These are phyloP conservation scores for Vanrija sp. DNA, from an alignment of 1,284 basidiomycete species.

Conservation along the genomic window DNA sequence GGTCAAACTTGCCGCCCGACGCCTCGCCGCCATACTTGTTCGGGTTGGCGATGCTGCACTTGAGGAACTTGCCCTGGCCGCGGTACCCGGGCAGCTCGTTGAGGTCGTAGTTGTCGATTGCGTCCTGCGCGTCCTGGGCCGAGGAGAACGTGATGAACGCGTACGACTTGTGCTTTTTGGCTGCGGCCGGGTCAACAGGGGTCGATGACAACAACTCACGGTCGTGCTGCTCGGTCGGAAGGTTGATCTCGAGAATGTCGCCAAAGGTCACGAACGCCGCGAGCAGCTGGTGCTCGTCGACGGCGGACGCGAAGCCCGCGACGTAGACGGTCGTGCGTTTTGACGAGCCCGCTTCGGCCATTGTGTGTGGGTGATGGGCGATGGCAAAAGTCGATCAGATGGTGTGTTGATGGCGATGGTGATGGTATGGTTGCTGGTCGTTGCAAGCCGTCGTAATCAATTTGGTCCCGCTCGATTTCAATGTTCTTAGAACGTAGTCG, in stretches of 20 bases:
- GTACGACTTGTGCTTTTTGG: slow-evolving; percentile 42
- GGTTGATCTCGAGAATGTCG: slow-evolving; percentile 47
- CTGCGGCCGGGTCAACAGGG: slow-evolving; percentile 7
- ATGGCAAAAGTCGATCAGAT: not conserved
- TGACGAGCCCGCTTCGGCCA: slow-evolving; percentile 4
- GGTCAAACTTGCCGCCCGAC: slow-evolving; percentile 31
- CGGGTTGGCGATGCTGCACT: slow-evolving; percentile 45
- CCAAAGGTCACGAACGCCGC: slow-evolving; percentile 49
- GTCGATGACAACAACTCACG: slow-evolving; percentile 26
- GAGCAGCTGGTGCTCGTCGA: slow-evolving; percentile 45
- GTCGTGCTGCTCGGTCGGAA: slow-evolving; percentile 43
- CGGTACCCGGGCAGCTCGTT: slow-evolving; percentile 46
- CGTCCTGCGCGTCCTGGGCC: slow-evolving; percentile 47
- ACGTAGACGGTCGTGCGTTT: slow-evolving; percentile 45
- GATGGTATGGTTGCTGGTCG: not conserved
- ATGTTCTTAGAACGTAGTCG: too few relatives aligned
- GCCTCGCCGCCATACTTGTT: slow-evolving; percentile 37
- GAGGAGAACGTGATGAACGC: slow-evolving; percentile 48
- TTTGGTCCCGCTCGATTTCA: not conserved
- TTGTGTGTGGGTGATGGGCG: not conserved
- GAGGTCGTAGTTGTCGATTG: slow-evolving; percentile 50
- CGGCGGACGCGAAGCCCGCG: slow-evolving; percentile 36
- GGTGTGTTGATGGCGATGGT: not conserved
- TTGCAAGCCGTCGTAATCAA: not conserved
- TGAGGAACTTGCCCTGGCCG: slow-evolving; percentile 44